Evolutionary conservation across 2,329 filamentous ascomycete genomes (phyloP).

Genomic region (Septoria linicola): DNA sequence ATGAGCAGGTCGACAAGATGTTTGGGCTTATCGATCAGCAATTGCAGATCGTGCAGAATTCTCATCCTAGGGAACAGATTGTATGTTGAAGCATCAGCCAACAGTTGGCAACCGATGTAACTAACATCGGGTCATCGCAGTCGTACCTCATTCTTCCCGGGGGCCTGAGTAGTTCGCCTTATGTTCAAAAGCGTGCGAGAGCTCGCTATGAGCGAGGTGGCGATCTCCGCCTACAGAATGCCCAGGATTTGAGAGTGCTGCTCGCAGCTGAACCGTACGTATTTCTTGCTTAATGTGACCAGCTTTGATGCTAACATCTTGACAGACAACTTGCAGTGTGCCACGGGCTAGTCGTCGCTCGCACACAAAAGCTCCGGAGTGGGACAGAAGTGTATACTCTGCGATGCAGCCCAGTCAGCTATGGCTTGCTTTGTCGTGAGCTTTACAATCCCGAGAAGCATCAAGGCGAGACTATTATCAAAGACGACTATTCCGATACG

Average conservation of each 20-base stretch:
- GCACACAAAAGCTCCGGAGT: slow-evolving; percentile 5
- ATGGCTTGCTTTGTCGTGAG: not conserved
- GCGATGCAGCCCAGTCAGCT: not conserved
- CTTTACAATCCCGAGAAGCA: not conserved
- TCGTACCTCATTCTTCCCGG: slow-evolving; percentile 44
- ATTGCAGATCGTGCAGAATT: slow-evolving; percentile 34
- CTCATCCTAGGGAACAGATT: slow-evolving; percentile 35
- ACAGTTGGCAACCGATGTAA: not conserved
- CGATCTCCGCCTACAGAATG: slow-evolving; percentile 6
- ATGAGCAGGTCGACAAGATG: slow-evolving; percentile 40
- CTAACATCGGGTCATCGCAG: not conserved
- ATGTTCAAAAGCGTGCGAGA: slow-evolving; percentile 41
- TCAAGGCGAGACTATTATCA: not conserved
- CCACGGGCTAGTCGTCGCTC: slow-evolving; percentile 19
- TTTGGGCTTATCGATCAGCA: slow-evolving; percentile 40
- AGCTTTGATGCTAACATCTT: not conserved
- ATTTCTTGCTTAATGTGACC: not conserved
- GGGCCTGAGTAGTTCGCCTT: slow-evolving; percentile 45
- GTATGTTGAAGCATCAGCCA: not conserved
- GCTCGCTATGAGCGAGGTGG: slow-evolving; percentile 35
- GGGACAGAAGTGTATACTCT: not conserved
- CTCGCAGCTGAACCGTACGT: slow-evolving; percentile 29
- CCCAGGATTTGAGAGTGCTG: slow-evolving; percentile 32
- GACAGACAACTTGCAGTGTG: slow-evolving; percentile 12
- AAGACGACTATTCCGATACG: not conserved